phyloP scores from a whole-genome alignment of 2,329 filamentous ascomycete genomes.

The Aspergillus ochraceoroseus region DNA sequence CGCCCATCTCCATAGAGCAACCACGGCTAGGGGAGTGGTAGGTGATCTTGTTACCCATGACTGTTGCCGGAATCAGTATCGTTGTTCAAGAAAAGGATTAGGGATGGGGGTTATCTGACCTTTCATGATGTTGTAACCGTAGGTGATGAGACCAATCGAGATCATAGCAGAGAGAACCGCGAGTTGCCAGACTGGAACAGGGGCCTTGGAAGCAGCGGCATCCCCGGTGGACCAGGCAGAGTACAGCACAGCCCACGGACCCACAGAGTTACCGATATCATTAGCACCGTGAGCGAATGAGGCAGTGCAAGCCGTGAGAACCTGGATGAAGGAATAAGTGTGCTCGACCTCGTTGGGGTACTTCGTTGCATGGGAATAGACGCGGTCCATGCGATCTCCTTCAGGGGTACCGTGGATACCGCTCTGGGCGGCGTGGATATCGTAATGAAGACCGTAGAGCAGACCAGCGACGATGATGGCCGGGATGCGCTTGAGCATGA shows the following conservation, averaged over 20 bases:
- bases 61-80: conserved; percentile 38
- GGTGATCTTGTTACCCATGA: conserved; percentile 78
- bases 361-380: conserved; percentile 61
- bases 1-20: conserved; percentile 74
- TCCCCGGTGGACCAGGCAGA: conserved; percentile 60
- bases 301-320: conserved; percentile 50
- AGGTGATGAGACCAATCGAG: conserved; percentile 64
- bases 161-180: conserved; percentile 62
- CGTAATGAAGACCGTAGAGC: conserved; percentile 74
- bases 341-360: conserved; percentile 68
- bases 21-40: conserved; percentile 58
- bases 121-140: conserved; percentile 82
- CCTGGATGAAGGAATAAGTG: conserved; percentile 51
- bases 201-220: conserved; percentile 57
- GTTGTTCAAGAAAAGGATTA: background rate
- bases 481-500: conserved; percentile 61
- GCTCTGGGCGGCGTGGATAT: conserved; percentile 71
- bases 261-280: conserved; percentile 68
- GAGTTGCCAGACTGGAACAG: conserved; percentile 70
- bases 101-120: conserved; percentile 46
- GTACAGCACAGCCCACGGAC: conserved; percentile 67
- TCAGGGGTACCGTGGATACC: conserved; percentile 69
- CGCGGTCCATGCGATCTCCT: conserved; percentile 63
- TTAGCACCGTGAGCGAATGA: conserved; percentile 65
- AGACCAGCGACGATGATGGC: conserved; percentile 59